These are phyloP conservation scores for Blakeslea trispora DNA, from an alignment of 371 early-diverging fungal genomes.

Conservation along the genomic window DNA sequence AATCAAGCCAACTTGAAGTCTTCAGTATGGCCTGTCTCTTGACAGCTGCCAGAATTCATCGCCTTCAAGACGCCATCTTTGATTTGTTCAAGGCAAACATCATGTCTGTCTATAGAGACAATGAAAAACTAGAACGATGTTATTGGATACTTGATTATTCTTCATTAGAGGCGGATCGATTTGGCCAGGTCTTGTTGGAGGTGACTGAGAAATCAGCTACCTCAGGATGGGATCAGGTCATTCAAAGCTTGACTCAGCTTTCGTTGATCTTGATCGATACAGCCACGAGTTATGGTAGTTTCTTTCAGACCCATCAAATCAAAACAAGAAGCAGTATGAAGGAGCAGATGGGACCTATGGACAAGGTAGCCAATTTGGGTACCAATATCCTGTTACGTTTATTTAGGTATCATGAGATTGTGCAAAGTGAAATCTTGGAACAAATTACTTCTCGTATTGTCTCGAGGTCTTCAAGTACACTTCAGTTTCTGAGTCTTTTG, in stretches of 20 bases:
- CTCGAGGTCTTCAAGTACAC: conserved; percentile 52
- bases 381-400: conserved; percentile 45
- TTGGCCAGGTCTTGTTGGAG: conserved; percentile 22
- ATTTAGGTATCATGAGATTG: conserved; percentile 59
- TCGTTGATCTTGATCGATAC: conserved; percentile 58
- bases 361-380: conserved; percentile 40
- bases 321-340: conserved; percentile 13
- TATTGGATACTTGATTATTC: conserved; percentile 48
- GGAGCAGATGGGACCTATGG: conserved; percentile 20
- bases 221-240: conserved; percentile 64
- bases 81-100: conserved; percentile 55
- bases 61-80: conserved; percentile 55
- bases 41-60: conserved; percentile 61
- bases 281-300: conserved; percentile 29
- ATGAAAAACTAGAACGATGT: conserved; percentile 47
- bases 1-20: conserved; percentile 41
- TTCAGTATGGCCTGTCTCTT: conserved; percentile 60
- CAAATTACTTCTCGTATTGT: conserved; percentile 64
- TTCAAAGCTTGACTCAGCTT: conserved; percentile 59
- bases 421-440: conserved; percentile 62
- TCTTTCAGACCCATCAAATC: conserved; percentile 4
- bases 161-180: conserved; percentile 2
- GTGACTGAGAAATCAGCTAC: conserved; percentile 46
- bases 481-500: conserved; percentile 51
- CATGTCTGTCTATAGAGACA: conserved; percentile 50